Percentiles rank a stretch among this genome's conserved stretches.
Conservation (phyloP, 495 filamentous ascomycete genomes). For the Staphylotrichum tortipilum region DNA sequence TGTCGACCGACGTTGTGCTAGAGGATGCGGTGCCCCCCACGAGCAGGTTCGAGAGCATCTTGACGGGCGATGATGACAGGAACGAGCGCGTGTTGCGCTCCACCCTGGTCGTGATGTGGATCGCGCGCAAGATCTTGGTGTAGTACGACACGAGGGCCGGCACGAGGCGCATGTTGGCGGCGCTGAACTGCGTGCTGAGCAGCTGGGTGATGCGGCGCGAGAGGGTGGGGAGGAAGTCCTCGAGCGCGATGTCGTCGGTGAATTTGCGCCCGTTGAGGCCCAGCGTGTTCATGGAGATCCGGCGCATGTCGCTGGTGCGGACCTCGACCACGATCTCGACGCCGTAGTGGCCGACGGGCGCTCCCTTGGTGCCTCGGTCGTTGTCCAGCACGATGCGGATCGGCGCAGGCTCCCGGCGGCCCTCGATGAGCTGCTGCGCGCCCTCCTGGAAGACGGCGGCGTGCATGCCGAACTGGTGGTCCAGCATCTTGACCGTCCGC, state of each 20-base stretch:
- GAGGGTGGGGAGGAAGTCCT: conserved; percentile 61
- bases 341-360: conserved; percentile 58
- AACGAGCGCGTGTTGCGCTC: conserved; percentile 47
- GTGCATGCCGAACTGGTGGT: conserved; percentile 56
- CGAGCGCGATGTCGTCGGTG: conserved; percentile 58
- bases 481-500: conserved; percentile 50
- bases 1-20: conserved; percentile 9
- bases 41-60: conserved; percentile 78
- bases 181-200: conserved; percentile 58
- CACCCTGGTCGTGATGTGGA: conserved; percentile 54
- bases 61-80: conserved; percentile 76
- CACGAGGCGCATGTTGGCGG: conserved; percentile 58
- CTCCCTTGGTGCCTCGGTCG: conserved; percentile 47
- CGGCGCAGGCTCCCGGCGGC: conserved; percentile 47
- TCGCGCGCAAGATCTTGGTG: conserved; percentile 63
- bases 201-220: conserved; percentile 46
- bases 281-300: conserved; percentile 49
- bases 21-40: conserved; percentile 39
- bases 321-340: conserved; percentile 55
- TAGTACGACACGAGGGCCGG: conserved; percentile 56
- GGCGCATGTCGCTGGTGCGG: conserved; percentile 30
- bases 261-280: conserved; percentile 52
- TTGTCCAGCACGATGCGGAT: conserved; percentile 56
- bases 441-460: conserved; percentile 71
- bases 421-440: conserved; percentile 42